phyloP scores from a whole-genome alignment of 345 rosid species.

The Bruguiera gymnorhiza region DNA sequence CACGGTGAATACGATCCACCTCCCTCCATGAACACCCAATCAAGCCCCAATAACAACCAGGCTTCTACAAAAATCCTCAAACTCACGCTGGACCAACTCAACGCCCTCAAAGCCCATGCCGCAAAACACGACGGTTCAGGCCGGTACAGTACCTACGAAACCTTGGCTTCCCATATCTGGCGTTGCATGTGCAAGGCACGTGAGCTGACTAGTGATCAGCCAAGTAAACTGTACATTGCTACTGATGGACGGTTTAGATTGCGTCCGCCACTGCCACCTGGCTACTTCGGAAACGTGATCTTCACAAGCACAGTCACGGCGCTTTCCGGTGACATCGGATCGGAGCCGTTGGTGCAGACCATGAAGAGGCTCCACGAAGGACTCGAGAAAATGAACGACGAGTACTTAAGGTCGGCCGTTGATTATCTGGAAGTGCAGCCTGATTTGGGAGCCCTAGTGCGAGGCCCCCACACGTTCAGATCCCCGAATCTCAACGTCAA shows the following conservation, averaged over 20 bases:
- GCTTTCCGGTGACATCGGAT: constrained; percentile 18
- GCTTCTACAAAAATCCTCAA: constrained; percentile 5
- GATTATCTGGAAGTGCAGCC: constrained; percentile 4
- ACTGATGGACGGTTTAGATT: constrained; percentile 39
- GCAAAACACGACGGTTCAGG: neutral
- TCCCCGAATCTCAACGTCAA: constrained; percentile 16
- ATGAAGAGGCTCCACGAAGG: constrained; percentile 27
- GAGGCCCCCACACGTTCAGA: neutral
- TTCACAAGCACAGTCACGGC: constrained; percentile 29
- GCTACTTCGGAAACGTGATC: constrained; percentile 43
- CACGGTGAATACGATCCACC: constrained; percentile 27
- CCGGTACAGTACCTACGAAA: constrained; percentile 13
- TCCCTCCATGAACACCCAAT: constrained; percentile 9
- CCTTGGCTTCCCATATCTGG: constrained; percentile 32
- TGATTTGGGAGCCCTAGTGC: neutral
- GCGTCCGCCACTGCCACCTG: constrained; percentile 34
- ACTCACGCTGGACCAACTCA: constrained; percentile 16
- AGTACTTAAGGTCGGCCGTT: constrained; percentile 36
- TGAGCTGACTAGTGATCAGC: constrained; percentile 16
- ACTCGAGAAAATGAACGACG: constrained; percentile 24
- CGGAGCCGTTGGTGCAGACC: constrained; percentile 27
- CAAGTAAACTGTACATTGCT: constrained; percentile 13
- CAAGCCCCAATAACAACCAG: neutral
- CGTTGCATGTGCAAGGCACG: constrained; percentile 26
- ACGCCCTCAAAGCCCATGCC: constrained; percentile 17